Evolutionary conservation across 257 asterid species (phyloP).

Genomic region (Solanum etuberosum): DNA sequence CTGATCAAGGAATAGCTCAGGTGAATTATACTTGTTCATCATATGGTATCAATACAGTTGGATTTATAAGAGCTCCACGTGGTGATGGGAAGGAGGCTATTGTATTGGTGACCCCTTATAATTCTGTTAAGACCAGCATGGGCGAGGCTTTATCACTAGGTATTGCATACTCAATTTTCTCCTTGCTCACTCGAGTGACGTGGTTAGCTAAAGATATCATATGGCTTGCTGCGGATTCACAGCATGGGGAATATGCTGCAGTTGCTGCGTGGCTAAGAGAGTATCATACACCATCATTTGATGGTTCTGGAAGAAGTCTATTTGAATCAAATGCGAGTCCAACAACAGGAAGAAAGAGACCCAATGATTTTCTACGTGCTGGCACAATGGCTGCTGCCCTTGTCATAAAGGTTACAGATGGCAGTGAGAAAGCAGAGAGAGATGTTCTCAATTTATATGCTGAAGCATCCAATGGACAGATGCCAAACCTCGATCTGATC

Average conservation of each 20-base stretch:
- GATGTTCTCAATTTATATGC: slow-evolving; percentile 74
- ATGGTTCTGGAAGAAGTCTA: slow-evolving; percentile 27
- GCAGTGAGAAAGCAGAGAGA: slow-evolving; percentile 38
- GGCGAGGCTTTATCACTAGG: slow-evolving; percentile 91
- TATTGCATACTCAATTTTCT: slow-evolving; percentile 69
- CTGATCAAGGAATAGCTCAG: slow-evolving; percentile 35
- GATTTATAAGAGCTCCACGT: slow-evolving; percentile 85
- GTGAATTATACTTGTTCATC: slow-evolving; percentile 55
- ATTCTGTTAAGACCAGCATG: slow-evolving; percentile 37
- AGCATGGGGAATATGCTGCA: slow-evolving; percentile 77
- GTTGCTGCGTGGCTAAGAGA: slow-evolving; percentile 89
- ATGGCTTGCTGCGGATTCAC: slow-evolving; percentile 95
- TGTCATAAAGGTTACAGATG: slow-evolving; percentile 71
- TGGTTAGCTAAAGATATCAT: slow-evolving; percentile 96
- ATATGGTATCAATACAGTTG: slow-evolving; percentile 69
- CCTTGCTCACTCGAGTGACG: slow-evolving; percentile 74
- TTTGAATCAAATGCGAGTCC: slow-evolving; percentile 4
- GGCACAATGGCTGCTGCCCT: slow-evolving; percentile 99
- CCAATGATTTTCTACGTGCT: slow-evolving; percentile 69
- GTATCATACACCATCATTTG: slow-evolving; percentile 57
- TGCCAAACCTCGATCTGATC: slow-evolving; percentile 93
- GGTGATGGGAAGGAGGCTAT: slow-evolving; percentile 98
- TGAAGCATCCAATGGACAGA: slow-evolving; percentile 98
- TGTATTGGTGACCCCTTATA: slow-evolving; percentile 87
- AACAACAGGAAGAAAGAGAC: slow-evolving; percentile 8